Base-by-base conservation (phyloP, 768 basidiomycete genomes). In the Steccherinum ochraceum region DNA sequence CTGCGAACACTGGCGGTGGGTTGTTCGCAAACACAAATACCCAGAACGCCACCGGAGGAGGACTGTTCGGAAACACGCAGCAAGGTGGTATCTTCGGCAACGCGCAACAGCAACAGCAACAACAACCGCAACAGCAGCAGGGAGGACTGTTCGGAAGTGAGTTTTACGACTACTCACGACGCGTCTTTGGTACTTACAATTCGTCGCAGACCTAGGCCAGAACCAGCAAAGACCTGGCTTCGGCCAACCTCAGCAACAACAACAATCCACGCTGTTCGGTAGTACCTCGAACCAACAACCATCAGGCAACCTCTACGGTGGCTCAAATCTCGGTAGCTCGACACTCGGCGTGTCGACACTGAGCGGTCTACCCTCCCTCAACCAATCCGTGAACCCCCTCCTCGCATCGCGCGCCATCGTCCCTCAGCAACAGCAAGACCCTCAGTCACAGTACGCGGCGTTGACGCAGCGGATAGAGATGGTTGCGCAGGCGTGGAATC, bases 401-500 rank as follows among this genome's bases (percentile, higher is more conserved):
- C 57, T 72, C 55, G 57, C 70, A 45, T 72, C 79, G 5, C 67
- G 70, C 45, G 65, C 67, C 11, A 63, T 68, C 4, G 53, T 71
- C 2, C 64, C 66, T 26, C 72, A 74, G 56, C 73, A 75, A 46
- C 77, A 80, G 52, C 73, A 73, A n/a, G 82, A 84, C 64, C 73
- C 82, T 5, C 80, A 82, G 52, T 68, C 70, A 11, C 82, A 89
- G 56, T 83, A 78, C 51, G 56, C 66, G 2, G 74, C 70, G 35
- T 60, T 88, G 20, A 64, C 69, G 10, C 77, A 82, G 48, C 75
- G 77, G 51, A 81, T 92, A 20, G 82, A 88, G 60, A 70, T 61
- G 0, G 75, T 91, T 49, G 74, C 79, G 4, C 71, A 75, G 30
- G 83, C 87, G 3, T 93, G 89, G 89, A 81, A 84, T 60, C 71